Base-by-base conservation (phyloP, 192 early-diverging fungal species). In the Polychytrium aggregatum region DNA sequence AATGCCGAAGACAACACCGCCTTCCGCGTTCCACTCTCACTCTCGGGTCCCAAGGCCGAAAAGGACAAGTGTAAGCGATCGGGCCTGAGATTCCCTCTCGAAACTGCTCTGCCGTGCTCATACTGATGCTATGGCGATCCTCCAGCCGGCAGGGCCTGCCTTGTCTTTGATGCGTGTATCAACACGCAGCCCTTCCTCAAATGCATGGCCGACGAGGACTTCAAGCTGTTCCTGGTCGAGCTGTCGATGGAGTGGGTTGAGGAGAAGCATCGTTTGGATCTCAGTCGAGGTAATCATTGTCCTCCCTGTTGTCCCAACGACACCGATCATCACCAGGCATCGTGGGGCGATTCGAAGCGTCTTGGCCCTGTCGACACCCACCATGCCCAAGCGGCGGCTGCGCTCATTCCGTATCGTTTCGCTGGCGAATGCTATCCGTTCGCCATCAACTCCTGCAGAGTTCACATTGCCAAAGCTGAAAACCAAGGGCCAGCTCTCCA, bases 81-180 rank as follows among this genome's bases (percentile, higher is more conserved):
- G n/a, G n/a, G n/a, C n/a, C n/a, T n/a, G n/a, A n/a, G n/a, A n/a
- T n/a, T n/a, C n/a, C n/a, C n/a, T n/a, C n/a, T n/a, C n/a, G n/a
- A n/a, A n/a, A n/a, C n/a, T n/a, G n/a, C n/a, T n/a, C n/a, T n/a
- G n/a, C n/a, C n/a, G n/a, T n/a, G n/a, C n/a, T n/a, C n/a, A n/a
- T n/a, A n/a, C n/a, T n/a, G n/a, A n/a, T n/a, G n/a, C n/a, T n/a
- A n/a, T n/a, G n/a, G n/a, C n/a, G n/a, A n/a, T n/a, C n/a, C n/a
- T n/a, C 29, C 40, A 80, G 65, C 47, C 0, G 62, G 66, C 21
- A 64, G 63, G 26, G 33, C 41, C 11, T 76, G 71, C 44, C 45
- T 82, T 4, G 79, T 83, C 3, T 70, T 79, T 45, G 84, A 87
- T 59, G 81, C 79, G 13, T 82, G 81, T 43, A 59, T 87, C 25